A percentile compares a stretch with the other conserved stretches of the same genome.
Conservation (phyloP, 164 flowering plant genomes). For the Kingdonia uniflora region DNA sequence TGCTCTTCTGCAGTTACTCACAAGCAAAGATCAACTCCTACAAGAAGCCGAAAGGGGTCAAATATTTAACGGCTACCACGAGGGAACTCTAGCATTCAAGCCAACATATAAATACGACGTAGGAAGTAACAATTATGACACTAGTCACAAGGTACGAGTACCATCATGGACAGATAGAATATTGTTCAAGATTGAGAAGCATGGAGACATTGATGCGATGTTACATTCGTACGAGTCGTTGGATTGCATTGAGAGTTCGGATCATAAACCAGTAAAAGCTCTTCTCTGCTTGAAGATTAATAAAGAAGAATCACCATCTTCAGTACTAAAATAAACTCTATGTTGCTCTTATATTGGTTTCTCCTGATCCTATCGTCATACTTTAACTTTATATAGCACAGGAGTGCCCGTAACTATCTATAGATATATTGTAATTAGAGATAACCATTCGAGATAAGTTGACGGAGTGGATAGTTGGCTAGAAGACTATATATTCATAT, state of each 20-base stretch:
- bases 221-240: conserved; percentile 58
- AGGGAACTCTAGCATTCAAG: conserved; percentile 54
- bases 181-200: conserved; percentile 49
- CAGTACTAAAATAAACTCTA: too few species aligned
- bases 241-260: conserved; percentile 49
- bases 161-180: conserved; percentile 79
- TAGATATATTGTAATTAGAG: too few species aligned
- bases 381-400: too few species aligned
- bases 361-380: too few species aligned
- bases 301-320: background rate
- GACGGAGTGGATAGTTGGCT: too few species aligned
- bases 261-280: conserved; percentile 75
- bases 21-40: conserved; percentile 58
- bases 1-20: conserved; percentile 19
- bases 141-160: conserved; percentile 69
- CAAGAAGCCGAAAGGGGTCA: conserved; percentile 67
- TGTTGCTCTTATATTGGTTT: too few species aligned
- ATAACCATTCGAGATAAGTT: too few species aligned
- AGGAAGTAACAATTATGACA: conserved; percentile 66
- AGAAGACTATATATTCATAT: too few species aligned
- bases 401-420: too few species aligned
- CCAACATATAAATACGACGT: conserved; percentile 64
- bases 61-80: conserved; percentile 54
- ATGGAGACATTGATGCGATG: conserved; percentile 25
- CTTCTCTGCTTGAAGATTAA: conserved; percentile 45